These are phyloP conservation scores for Hyaloscypha variabilis DNA, from an alignment of 495 filamentous ascomycete species.

Conservation along the genomic window DNA sequence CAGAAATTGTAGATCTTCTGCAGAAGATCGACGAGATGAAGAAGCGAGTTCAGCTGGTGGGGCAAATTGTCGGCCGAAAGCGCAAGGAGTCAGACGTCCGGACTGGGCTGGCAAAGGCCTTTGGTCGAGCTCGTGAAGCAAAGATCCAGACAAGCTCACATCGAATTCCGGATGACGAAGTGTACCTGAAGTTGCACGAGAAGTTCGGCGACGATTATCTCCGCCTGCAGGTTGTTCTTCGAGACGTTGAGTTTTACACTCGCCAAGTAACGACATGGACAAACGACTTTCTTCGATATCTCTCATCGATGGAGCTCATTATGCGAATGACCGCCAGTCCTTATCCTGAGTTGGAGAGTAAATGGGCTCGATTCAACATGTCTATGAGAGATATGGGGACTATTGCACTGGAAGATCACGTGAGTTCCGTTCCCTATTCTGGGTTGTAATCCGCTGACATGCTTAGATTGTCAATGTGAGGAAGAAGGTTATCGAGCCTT, in stretches of 20 bases:
- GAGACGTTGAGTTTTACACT: conserved; percentile 88
- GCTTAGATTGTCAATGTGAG: conserved; percentile 70
- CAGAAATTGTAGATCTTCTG: conserved; percentile 69
- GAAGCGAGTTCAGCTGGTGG: conserved; percentile 86
- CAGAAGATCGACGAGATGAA: conserved; percentile 91
- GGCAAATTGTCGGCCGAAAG: conserved; percentile 80
- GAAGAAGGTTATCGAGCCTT: conserved; percentile 84
- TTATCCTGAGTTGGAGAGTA: conserved; percentile 82
- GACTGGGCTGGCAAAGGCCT: conserved; percentile 79
- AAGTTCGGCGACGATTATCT: conserved; percentile 86
- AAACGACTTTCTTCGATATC: conserved; percentile 70
- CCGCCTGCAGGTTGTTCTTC: conserved; percentile 83
- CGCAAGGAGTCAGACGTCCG: conserved; percentile 89
- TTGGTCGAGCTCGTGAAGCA: conserved; percentile 62
- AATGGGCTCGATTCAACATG: conserved; percentile 85
- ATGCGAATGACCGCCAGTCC: conserved; percentile 59
- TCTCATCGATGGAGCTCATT: conserved; percentile 68
- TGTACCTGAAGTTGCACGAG: conserved; percentile 74
- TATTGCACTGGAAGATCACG: conserved; percentile 81
- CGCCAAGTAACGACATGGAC: conserved; percentile 68
- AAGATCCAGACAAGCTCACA: conserved; percentile 57
- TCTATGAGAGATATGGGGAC: conserved; percentile 80
- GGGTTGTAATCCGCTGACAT: conserved; percentile 11
- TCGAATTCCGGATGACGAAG: conserved; percentile 76
- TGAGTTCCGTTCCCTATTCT: conserved; percentile 61